Base-by-base conservation (phyloP, 1,139 yeast genomes). In the Suhomyces taliae region DNA sequence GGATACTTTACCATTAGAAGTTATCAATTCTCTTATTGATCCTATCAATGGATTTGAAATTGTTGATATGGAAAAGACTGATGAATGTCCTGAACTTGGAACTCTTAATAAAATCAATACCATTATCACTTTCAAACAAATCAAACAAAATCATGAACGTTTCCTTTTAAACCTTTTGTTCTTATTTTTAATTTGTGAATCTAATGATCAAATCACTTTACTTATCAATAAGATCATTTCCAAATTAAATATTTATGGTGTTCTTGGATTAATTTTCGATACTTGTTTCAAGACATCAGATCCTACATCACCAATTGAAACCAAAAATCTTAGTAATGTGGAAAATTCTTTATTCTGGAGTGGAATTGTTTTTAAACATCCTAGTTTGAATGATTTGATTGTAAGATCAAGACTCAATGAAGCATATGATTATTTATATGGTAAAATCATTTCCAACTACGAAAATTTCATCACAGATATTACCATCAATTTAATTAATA, bases 181-280 rank as follows among this genome's bases (percentile, higher is more conserved):
- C 19, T 55, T 77, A 33, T 55, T 76, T 33, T 51, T 74, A 27
- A 67, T 76, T 1, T 66, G 72, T 36, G 77, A 72, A 44, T 58
- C 60, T 14, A 66, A 65, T 40, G 63, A 61, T 1, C 56, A 60
- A 26, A 60, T 69, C 27, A 50, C 64, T 10, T 50, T 53, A 9
- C 55, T 72, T 29, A 57, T 72, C 26, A 68, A 66, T 40, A 58
- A 58, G 42, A 57, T 69, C 1, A 51, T 67, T 32, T 45, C 48
- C 14, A 66, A 60, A 48, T 62, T 72, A 39, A 52, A 54, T 9
- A 54, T 56, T 4, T 70, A 70, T 50, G 45, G 51, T 8, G 47
- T 66, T 7, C 51, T 65, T 37, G 60, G 61, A n/a, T 52, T 56
- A 10, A 53, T 69, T 9, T 62, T 70, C 44, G 68, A 66, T 43